Evolutionary conservation across 2,329 filamentous ascomycete species (phyloP).

Genomic region (Epichloe sibirici): DNA sequence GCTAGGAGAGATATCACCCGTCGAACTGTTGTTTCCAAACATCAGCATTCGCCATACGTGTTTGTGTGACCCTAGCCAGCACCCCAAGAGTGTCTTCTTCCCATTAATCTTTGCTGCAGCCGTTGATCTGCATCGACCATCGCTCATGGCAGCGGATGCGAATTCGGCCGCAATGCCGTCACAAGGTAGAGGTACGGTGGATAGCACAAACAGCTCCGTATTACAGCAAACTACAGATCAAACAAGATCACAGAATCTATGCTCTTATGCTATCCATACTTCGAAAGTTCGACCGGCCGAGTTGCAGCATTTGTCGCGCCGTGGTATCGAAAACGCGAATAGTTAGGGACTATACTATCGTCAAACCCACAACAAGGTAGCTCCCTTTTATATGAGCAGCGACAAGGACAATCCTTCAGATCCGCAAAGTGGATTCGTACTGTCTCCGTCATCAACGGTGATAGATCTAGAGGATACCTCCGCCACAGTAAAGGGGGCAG

Average conservation of each 20-base stretch:
- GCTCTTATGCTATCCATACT: conserved; percentile 11
- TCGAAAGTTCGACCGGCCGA: conserved; percentile 17
- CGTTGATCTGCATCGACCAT: not conserved
- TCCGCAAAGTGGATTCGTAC: not conserved
- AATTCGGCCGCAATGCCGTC: conserved; percentile 16
- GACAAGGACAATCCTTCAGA: not conserved
- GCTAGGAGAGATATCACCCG: too few relatives aligned
- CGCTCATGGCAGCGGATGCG: conserved; percentile 2
- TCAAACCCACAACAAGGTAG: conserved; percentile 10
- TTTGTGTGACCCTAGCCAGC: not conserved
- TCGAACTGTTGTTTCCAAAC: not conserved
- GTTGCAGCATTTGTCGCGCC: conserved; percentile 7
- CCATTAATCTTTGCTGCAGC: not conserved
- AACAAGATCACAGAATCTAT: not conserved
- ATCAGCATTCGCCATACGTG: not conserved
- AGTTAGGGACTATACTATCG: conserved; percentile 3
- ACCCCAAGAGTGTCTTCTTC: not conserved
- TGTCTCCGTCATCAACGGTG: conserved; percentile 7
- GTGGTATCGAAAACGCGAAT: not conserved
- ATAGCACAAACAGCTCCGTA: conserved; percentile 11
- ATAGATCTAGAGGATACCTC: not conserved
- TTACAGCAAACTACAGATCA: conserved; percentile 9
- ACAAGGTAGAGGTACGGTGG: conserved; percentile 7
- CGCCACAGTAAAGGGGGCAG: not conserved
- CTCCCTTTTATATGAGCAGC: conserved; percentile 7